Base-by-base conservation (phyloP, 2,329 filamentous ascomycete genomes). In the Trichoderma guizhouense region DNA sequence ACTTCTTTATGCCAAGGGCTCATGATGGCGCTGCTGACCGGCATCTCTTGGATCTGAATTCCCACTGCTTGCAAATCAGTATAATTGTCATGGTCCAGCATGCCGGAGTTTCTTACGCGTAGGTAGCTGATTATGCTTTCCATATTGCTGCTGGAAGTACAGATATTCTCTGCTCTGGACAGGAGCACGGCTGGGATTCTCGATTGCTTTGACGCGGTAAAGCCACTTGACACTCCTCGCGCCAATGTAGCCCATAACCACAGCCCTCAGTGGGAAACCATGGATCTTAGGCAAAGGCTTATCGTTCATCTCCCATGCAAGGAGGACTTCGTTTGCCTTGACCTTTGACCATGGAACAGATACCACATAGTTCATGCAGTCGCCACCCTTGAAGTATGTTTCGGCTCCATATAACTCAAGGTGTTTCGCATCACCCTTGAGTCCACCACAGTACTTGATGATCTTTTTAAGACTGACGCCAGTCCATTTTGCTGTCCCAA, bases 281-380 rank as follows among this genome's bases (percentile, higher is more conserved):
- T 93, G 91, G 72, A 92, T 91, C 12, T 83, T 84, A 0, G 90
- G 91, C 0, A 93, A 82, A 0, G 84, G 84, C 73, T 91, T 82
- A 6, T 87, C 90, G 74, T 93, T 93, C 91, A 93, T 93, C 76
- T 92, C 88, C 89, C 90, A 93, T 0, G 88, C 88, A 0, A 93
- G 83, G 64, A 93, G 82, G 0, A 93, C 91, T 76, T 93, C 89
- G 74, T 91, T 87, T 9, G 84, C 81, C 74, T 89, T 90, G 61
- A 92, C 90, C 79, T 93, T 93, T 7, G 86, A 85, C 83, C 86
- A 90, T 0, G 91, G 91, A 0, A 93, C 89, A 15, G 85, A 88
- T 62, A 92, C 89, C 24, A 87, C 83, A 75, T 93, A 93, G 79
- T 93, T 93, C 81, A 87, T 88, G 0, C 86, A 84, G 58, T 91